Base-by-base conservation (phyloP, 768 basidiomycete species). In the Suillus ampliporus region DNA sequence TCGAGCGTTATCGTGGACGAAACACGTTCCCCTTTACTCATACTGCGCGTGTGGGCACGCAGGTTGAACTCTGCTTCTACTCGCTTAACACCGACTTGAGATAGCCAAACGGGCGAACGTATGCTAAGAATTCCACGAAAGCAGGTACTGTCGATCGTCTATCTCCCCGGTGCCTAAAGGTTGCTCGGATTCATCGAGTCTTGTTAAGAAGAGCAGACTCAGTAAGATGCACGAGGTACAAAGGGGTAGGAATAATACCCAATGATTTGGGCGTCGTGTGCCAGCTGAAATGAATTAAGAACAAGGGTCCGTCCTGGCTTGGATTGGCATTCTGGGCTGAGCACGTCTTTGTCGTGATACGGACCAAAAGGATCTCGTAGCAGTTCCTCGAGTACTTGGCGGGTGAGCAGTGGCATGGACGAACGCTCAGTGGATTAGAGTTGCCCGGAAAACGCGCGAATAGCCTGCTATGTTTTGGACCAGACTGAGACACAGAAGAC, bases 91-190 rank as follows among this genome's bases (percentile, higher is more conserved):
- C 86, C 89, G 47, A 68, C 68, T 0, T 76, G 74, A 1, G 86
- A 83, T 23, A 90, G 80, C 81, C 86, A 87, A 1, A 72, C 65
- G 1, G 84, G 76, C 2, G 74, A 61, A 3, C 76, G 67, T 62
- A 90, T 80, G 43, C 77, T 77, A 1, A 89, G 74, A 6, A 82
- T 67, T 0, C 87, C 89, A 37, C 80, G 83, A 63, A 88, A 86
- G 13, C 79, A n/a, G 75, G 21, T 87, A 79, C 54, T 37, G 67
- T 62, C 75, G 71, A 40, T 66, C 19, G 60, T 76, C 74, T 26
- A 57, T n/a, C 11, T 14, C 63, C 14, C 60, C 64, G 13, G 75
- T 75, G 15, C 77, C 75, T 38, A 72, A 60, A 4, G 80, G 73
- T 40, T 66, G 74, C 63, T 86, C 84, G 6, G 83, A 79, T 40